Base-by-base conservation (phyloP, 2,329 filamentous ascomycete species). In the Ceratocystiopsis sp. region DNA sequence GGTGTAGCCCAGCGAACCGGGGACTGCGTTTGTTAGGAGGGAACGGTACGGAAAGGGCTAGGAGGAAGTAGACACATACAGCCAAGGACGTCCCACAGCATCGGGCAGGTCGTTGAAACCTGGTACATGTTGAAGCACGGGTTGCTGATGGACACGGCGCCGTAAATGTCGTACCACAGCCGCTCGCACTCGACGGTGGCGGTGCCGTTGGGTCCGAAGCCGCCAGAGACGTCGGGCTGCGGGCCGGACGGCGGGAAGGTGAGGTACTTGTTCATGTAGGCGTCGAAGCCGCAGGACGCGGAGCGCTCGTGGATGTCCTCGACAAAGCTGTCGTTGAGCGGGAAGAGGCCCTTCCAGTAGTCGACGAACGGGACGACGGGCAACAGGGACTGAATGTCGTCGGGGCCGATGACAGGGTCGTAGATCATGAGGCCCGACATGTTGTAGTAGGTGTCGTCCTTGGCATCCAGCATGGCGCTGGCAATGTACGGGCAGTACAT, bases 71-170 rank as follows among this genome's bases (percentile, higher is more conserved):
- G 25, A 11, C 9, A 40, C 45, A 14, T 40, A 48, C 48, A 79
- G 15, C 75, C 75, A 3, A 87, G 64, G 0, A 80, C 72, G 45
- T 85, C 77, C 68, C 74, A 84, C 2, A 73, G 63, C 3, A 77
- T 50, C 0, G 84, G 84, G 55, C 84, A 91, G 13, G 76, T 80
- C 4, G 74, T 76, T 3, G 73, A 73, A 14, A 89, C 71, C 41
- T 81, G 73, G 60, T 89, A 91, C 12, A 83, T 63, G 56, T 85
- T 75, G 60, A 81, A 93, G 63, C 84, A 91, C 0, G 84, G 84
- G 60, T 91, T 91, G 33, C 73, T 58, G 1, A 62, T 54, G 5
- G 64, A 48, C 9, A 69, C 68, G 29, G 74, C 78, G 0, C 64
- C 50, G 51, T 62, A 63, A 29, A 83, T 69, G 18, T 69, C 61